phyloP scores from a whole-genome alignment of 768 basidiomycete genomes.

The Tulasnella sp. region DNA sequence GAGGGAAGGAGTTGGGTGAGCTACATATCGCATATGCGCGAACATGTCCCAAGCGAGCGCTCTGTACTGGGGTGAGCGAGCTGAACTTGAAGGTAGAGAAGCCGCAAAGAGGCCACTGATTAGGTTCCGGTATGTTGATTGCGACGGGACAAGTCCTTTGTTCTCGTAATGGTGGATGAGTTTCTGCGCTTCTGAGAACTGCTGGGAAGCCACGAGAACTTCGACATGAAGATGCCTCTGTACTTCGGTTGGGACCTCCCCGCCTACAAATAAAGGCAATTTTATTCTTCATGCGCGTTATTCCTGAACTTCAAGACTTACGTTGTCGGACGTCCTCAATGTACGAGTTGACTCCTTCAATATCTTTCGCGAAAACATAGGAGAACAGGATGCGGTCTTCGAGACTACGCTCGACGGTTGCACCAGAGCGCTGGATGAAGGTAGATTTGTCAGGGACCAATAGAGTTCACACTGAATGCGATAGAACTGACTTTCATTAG shows the following conservation, averaged over 20 bases:
- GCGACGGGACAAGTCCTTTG: constrained; percentile 49
- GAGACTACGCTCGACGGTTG: constrained; percentile 32
- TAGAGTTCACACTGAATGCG: neutral
- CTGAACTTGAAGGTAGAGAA: constrained; percentile 19
- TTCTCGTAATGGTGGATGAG: constrained; percentile 65
- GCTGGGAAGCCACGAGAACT: constrained; percentile 33
- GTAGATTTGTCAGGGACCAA: neutral
- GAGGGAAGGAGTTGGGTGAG: constrained; percentile 68
- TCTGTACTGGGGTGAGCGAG: constrained; percentile 31
- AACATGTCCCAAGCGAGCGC: constrained; percentile 92
- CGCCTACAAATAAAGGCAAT: constrained; percentile 11
- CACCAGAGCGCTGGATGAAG: constrained; percentile 33
- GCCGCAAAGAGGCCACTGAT: constrained; percentile 45
- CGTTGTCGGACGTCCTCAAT: constrained; percentile 30
- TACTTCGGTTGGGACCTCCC: constrained; percentile 24
- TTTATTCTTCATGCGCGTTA: neutral
- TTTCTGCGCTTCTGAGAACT: constrained; percentile 52
- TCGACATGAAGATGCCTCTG: constrained; percentile 63
- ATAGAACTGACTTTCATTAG: constrained; percentile 38
- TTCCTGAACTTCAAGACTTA: constrained; percentile 27
- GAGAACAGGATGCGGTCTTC: constrained; percentile 39
- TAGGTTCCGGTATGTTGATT: constrained; percentile 59
- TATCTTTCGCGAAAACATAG: constrained; percentile 38
- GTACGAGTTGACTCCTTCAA: constrained; percentile 35
- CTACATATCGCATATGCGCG: constrained; percentile 91